A percentile compares a stretch with the other conserved stretches of the same genome.
Conservation (phyloP, 176 grass and related monocot genomes). For the Stipa capillata region DNA sequence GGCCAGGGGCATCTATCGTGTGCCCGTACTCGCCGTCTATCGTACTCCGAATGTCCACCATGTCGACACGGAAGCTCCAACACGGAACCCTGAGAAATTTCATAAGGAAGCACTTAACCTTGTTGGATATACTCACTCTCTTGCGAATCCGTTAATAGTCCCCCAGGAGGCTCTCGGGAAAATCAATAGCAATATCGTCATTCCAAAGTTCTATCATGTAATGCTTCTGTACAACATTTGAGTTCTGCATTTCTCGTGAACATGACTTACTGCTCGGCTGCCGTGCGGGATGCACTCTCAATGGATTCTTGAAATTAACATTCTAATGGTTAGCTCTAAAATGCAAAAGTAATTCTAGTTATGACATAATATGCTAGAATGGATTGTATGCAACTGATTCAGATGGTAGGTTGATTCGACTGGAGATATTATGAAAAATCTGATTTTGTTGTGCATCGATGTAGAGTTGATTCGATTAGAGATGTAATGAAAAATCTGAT, state of each 20-base stretch:
- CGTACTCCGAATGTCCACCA: too few species aligned
- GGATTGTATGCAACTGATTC: background rate
- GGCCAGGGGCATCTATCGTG: too few species aligned
- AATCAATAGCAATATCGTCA: slow-evolving; percentile 30
- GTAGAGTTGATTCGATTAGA: too few species aligned
- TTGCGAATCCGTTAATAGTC: slow-evolving; percentile 58
- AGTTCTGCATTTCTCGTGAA: background rate
- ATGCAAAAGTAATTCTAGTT: background rate
- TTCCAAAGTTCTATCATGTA: slow-evolving; percentile 69
- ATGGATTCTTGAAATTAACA: too few species aligned
- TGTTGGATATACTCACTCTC: slow-evolving; percentile 54
- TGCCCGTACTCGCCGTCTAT: too few species aligned
- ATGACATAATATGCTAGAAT: background rate
- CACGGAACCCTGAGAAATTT: slow-evolving; percentile 53
- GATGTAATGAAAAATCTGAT: too few species aligned
- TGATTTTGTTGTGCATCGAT: too few species aligned
- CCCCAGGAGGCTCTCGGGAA: slow-evolving; percentile 34
- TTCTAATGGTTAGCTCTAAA: background rate
- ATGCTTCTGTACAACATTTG: background rate
- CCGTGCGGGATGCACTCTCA: background rate
- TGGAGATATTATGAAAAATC: too few species aligned
- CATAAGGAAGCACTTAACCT: slow-evolving; percentile 64
- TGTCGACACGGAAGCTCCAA: too few species aligned
- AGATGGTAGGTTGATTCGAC: too few species aligned
- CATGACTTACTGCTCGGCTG: background rate